Evolutionary conservation across 768 basidiomycete genomes (phyloP), one percentile per base, ranked within the genome.

Genomic region (Hericium alpestre): DNA sequence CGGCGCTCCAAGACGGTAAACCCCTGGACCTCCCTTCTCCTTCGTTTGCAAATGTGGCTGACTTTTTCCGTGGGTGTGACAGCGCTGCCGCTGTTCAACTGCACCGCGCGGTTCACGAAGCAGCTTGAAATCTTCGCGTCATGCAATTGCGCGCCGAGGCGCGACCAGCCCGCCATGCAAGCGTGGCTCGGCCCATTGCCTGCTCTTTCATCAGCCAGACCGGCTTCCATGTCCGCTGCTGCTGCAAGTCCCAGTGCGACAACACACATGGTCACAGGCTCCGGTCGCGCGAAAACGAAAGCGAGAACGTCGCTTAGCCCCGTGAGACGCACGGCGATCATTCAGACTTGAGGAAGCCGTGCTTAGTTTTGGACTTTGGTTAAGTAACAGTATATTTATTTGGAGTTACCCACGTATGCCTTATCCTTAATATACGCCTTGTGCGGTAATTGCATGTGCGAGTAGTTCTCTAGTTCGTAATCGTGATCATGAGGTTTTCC

Each of bases 31-130:
- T n/a, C 23, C 8, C 18, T 38, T 22, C 20, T 50, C 1, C 12
- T 56, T 6, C 18, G 3, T 11, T 20, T 20, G 1, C 18, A 2
- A 40, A 11, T 27, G 16, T 53, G 22, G 58, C 22, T 22, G 32
- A 46, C n/a, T 38, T 20, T 13, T 23, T 15, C 56, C 13, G 37
- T 23, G 13, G 15, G 10, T 18, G 38, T 10, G 46, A 12, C 55
- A 79, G 81, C 73, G 9, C 71, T 83, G 9, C 81, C 82, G 4
- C 70, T 83, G 3, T 83, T 81, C 66, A 76, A 77, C 58, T 72
- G 75, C 13, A 79, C 80, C 0, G 59, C 65, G 27, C 68, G 69
- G 51, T 80, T 83, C 64, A 73, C 66, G 18, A 73, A 71, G 2
- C 74, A 77, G 51, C 71, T 83, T 4, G 74, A 79, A 51, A 47